Conservation (phyloP, 148 eudicot genomes). For the Cornus suecica region DNA sequence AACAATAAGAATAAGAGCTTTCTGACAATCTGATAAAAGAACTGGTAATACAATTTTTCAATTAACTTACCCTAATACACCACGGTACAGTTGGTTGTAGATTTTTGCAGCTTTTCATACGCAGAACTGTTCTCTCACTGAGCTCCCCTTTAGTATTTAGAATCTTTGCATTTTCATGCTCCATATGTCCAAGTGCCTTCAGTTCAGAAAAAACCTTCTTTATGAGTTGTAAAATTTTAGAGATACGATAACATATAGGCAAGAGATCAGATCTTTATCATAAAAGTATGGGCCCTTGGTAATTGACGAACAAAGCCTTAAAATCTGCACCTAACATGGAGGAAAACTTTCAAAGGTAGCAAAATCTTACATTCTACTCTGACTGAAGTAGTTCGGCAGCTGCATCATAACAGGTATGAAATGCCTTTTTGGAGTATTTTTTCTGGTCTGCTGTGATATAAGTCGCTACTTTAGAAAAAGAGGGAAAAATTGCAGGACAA, state of each 20-base stretch:
- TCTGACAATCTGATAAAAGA: too few species aligned
- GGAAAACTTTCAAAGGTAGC: not conserved
- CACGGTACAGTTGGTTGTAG: slow-evolving; percentile 81
- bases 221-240: slow-evolving; percentile 7
- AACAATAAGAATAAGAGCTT: too few species aligned
- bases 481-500: too few species aligned
- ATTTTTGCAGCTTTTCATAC: slow-evolving; percentile 92
- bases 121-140: slow-evolving; percentile 83
- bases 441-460: slow-evolving; percentile 75
- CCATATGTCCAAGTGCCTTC: slow-evolving; percentile 95
- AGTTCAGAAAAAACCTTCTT: slow-evolving; percentile 5
- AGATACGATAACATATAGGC: not conserved
- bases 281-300: not conserved
- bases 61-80: slow-evolving; percentile 83
- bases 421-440: slow-evolving; percentile 71
- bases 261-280: not conserved
- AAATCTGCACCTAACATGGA: not conserved
- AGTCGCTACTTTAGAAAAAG: slow-evolving; percentile 38
- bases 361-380: slow-evolving; percentile 77
- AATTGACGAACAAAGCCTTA: not conserved
- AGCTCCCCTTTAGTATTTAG: slow-evolving; percentile 92
- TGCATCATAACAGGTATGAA: slow-evolving; percentile 77
- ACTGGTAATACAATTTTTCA: too few species aligned
- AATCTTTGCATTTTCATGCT: slow-evolving; percentile 89
- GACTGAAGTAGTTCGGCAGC: slow-evolving; percentile 69